These are phyloP conservation scores for Platanus orientalis DNA, from an alignment of 164 flowering plant species.

Conservation along the genomic window DNA sequence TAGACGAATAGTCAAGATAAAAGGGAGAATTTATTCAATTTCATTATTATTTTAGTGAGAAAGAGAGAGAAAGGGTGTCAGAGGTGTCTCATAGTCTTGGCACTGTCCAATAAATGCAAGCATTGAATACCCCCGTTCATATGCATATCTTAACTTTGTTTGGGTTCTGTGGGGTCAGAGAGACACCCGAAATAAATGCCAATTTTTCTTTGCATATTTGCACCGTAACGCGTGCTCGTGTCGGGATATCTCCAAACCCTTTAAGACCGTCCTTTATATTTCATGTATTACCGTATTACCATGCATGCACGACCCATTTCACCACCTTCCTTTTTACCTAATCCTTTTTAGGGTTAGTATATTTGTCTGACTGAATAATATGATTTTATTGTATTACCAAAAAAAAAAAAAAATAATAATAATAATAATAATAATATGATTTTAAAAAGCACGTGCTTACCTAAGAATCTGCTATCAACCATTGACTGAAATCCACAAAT, in stretches of 20 bases:
- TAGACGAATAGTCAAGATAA: conserved; percentile 14
- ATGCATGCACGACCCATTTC: not conserved
- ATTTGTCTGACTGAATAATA: too few relatives aligned
- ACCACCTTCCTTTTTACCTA: too few relatives aligned
- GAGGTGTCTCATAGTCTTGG: conserved; percentile 22
- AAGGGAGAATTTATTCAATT: conserved; percentile 16
- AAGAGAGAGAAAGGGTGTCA: not conserved
- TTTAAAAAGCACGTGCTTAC: too few relatives aligned
- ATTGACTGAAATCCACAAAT: too few relatives aligned
- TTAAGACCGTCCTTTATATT: conserved; percentile 28
- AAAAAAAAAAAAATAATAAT: too few relatives aligned
- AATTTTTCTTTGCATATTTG: conserved; percentile 13
- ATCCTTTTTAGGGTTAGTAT: too few relatives aligned
- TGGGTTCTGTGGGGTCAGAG: conserved; percentile 14
- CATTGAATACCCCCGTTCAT: conserved; percentile 5
- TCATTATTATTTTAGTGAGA: conserved; percentile 2
- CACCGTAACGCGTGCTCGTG: conserved; percentile 25
- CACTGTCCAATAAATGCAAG: conserved; percentile 32
- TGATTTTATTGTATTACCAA: too few relatives aligned
- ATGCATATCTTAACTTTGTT: too few relatives aligned
- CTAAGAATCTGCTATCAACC: too few relatives aligned
- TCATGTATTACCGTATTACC: conserved; percentile 13
- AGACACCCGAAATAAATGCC: conserved; percentile 37
- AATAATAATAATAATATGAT: too few relatives aligned
- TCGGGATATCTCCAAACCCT: conserved; percentile 37